A percentile compares a stretch with the other conserved stretches of the same genome.
phyloP scores from a whole-genome alignment of 805 yeast genomes.

The Barnettozyma pratensis region DNA sequence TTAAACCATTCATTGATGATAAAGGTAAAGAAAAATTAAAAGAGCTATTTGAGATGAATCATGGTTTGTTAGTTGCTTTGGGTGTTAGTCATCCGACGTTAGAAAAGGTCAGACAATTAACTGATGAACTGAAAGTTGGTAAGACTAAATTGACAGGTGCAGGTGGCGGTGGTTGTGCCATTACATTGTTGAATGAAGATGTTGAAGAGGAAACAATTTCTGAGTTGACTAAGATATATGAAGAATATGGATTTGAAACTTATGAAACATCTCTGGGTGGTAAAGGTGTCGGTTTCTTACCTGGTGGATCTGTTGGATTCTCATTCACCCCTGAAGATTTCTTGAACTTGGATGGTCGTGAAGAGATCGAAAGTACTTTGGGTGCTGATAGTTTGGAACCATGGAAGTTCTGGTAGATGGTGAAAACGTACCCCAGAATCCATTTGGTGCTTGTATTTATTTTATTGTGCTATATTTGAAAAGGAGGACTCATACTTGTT shows the following conservation, averaged over 20 bases:
- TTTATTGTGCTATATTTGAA: too few relatives aligned
- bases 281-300: conserved; percentile 66
- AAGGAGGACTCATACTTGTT: too few relatives aligned
- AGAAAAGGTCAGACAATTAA: conserved; percentile 64
- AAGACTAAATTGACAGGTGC: conserved; percentile 96
- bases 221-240: conserved; percentile 33
- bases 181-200: conserved; percentile 58
- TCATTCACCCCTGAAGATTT: conserved; percentile 31
- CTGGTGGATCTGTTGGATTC: conserved; percentile 15
- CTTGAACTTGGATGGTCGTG: conserved; percentile 33
- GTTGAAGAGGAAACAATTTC: conserved; percentile 30
- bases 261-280: conserved; percentile 86
- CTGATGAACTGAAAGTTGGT: conserved; percentile 65
- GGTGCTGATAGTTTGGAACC: conserved; percentile 37
- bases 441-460: too few relatives aligned
- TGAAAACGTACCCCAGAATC: not conserved
- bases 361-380: conserved; percentile 42
- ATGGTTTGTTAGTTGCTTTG: conserved; percentile 75
- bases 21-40: conserved; percentile 40
- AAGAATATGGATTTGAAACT: conserved; percentile 56
- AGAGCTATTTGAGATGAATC: conserved; percentile 74
- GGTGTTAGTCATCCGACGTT: conserved; percentile 94
- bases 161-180: conserved; percentile 99
- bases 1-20: conserved; percentile 42
- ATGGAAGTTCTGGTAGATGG: conserved; percentile 59